Percentiles rank a stretch among this genome's conserved stretches.
Conservation (phyloP, 768 basidiomycete species). For the Trametes elegans region DNA sequence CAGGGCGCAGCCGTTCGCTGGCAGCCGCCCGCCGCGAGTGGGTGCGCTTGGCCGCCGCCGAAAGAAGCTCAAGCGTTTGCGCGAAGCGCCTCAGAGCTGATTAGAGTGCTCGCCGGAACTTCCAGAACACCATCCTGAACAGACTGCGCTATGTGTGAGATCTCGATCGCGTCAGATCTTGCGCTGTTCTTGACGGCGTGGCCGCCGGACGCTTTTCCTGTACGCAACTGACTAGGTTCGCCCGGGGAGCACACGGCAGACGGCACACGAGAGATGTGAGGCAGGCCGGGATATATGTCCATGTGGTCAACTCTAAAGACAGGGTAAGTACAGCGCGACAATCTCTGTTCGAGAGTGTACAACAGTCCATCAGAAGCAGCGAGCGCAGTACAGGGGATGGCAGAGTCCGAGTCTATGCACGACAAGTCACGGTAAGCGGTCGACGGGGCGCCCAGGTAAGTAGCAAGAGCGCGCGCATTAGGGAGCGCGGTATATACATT, state of each 20-base stretch:
- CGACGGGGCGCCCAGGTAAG: not conserved
- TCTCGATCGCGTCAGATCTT: conserved; percentile 11
- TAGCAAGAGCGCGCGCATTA: conserved; percentile 1
- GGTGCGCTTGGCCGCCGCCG: too few species aligned
- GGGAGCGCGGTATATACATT: conserved; percentile 7
- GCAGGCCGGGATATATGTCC: not conserved
- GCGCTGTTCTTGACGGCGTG: conserved; percentile 13
- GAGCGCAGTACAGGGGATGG: not conserved
- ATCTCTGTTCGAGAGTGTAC: conserved; percentile 5
- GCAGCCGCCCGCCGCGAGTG: too few species aligned
- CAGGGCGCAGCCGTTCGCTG: too few species aligned
- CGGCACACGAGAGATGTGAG: not conserved
- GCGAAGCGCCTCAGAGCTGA: conserved; percentile 9
- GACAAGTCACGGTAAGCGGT: conserved; percentile 3
- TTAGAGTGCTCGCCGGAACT: conserved; percentile 4
- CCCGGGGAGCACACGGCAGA: not conserved
- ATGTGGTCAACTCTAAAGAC: not conserved
- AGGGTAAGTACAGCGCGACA: not conserved
- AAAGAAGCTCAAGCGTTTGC: not conserved
- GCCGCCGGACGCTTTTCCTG: not conserved
- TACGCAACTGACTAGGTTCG: not conserved
- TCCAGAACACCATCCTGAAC: conserved; percentile 5
- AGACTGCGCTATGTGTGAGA: not conserved
- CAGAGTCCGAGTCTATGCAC: not conserved
- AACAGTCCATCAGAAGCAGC: conserved; percentile 8